phyloP scores from a whole-genome alignment of 805 yeast genomes.

The baker's yeast (Saccharomyces cerevisiae) region DNA sequence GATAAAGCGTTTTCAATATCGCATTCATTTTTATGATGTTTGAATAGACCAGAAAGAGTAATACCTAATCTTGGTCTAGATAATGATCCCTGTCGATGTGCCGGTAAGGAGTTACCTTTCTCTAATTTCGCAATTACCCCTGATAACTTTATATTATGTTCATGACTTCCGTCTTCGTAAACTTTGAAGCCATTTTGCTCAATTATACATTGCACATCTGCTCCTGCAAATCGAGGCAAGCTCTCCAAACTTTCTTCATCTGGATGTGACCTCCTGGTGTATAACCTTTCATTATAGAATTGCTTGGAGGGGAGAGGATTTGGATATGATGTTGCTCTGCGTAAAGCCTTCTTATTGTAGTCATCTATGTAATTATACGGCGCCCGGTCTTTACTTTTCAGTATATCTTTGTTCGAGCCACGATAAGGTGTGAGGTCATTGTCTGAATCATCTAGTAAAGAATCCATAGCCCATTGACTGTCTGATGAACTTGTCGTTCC shows the following conservation, averaged over 20 bases:
- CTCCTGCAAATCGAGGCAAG: constrained; percentile 9
- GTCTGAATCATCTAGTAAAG: background rate
- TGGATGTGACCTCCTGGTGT: background rate
- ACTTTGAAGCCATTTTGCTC: constrained; percentile 19
- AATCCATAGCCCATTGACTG: background rate
- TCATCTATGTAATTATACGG: background rate
- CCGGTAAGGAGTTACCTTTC: constrained; percentile 6
- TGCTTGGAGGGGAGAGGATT: background rate
- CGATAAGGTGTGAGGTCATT: background rate
- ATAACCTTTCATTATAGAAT: background rate
- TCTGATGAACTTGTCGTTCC: background rate
- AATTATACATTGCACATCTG: constrained; percentile 11
- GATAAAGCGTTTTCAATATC: constrained; percentile 18
- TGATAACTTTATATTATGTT: constrained; percentile 18
- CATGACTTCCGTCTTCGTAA: constrained; percentile 23
- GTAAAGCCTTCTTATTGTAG: background rate
- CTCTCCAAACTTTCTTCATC: background rate
- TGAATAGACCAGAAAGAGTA: constrained; percentile 18
- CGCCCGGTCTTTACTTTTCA: background rate
- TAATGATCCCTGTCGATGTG: constrained; percentile 2
- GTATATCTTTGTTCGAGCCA: background rate
- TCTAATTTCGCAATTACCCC: constrained; percentile 13
- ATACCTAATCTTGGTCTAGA: constrained; percentile 15
- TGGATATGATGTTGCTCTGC: background rate
- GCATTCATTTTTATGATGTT: constrained; percentile 17